A percentile compares a stretch with the other conserved stretches of the same genome.
phyloP scores from a whole-genome alignment of 208 protist genomes.

The Kentomonas sorsogonicus region DNA sequence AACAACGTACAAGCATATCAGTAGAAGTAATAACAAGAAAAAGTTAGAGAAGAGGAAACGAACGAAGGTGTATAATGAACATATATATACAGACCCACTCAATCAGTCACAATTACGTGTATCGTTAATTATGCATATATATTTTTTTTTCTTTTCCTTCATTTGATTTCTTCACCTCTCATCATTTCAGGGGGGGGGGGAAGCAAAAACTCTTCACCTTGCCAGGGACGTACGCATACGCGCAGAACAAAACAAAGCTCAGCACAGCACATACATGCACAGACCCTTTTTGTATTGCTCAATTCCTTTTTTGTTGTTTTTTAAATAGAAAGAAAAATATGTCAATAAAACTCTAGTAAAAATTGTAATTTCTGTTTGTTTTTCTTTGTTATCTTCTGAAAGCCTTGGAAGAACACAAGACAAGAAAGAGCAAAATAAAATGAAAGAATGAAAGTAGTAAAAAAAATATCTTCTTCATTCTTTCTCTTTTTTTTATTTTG shows the following conservation, averaged over 20 bases:
- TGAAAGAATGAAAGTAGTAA: not conserved
- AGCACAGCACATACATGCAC: too few relatives aligned
- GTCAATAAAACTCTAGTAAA: slow-evolving; percentile 6
- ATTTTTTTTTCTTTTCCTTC: not conserved
- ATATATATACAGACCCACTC: too few relatives aligned
- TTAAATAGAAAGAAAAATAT: slow-evolving; percentile 8
- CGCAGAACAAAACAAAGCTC: too few relatives aligned
- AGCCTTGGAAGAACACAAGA: slow-evolving; percentile 1
- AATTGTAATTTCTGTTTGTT: slow-evolving; percentile 1
- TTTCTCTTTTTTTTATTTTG: slow-evolving; percentile 5
- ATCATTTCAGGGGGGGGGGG: not conserved
- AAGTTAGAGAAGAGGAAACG: not conserved
- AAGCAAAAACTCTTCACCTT: slow-evolving; percentile 4
- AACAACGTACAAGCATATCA: not conserved
- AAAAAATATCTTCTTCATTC: not conserved
- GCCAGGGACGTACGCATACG: too few relatives aligned
- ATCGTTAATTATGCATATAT: not conserved
- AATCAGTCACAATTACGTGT: too few relatives aligned
- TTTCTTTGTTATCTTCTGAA: not conserved
- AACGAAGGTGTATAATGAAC: not conserved
- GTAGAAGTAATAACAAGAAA: not conserved
- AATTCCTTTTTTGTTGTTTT: slow-evolving; percentile 8
- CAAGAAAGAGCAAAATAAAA: slow-evolving; percentile 12
- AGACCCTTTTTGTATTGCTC: not conserved
- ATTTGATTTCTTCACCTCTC: not conserved